Conservation (phyloP, 345 rosid species). For the Citrus sp. region DNA sequence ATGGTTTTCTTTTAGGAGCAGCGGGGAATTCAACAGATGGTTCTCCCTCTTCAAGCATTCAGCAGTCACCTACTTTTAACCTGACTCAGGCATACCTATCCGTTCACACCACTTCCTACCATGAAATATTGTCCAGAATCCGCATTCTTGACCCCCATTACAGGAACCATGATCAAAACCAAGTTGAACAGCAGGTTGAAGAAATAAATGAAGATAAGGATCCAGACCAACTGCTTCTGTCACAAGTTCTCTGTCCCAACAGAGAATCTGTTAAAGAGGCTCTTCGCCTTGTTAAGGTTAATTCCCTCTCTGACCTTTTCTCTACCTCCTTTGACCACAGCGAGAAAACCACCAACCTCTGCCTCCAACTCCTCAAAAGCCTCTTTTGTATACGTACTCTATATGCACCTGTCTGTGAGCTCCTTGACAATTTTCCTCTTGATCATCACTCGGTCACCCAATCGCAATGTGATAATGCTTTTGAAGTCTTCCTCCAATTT, state of each 20-base stretch:
- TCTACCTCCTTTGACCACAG: conserved; percentile 60
- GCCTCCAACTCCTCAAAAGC: conserved; percentile 48
- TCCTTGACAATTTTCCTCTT: conserved; percentile 47
- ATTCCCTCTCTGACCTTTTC: conserved; percentile 43
- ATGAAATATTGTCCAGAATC: conserved; percentile 49
- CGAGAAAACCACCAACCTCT: conserved; percentile 49
- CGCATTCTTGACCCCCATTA: conserved; percentile 16
- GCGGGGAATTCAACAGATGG: conserved; percentile 39
- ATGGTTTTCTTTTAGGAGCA: neutral
- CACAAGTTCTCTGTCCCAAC: conserved; percentile 52
- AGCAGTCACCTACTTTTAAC: conserved; percentile 42
- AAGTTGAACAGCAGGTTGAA: conserved; percentile 13
- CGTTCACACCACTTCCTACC: conserved; percentile 56
- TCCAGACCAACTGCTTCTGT: conserved; percentile 28
- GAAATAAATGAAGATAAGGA: conserved; percentile 18
- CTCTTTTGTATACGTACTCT: conserved; percentile 42
- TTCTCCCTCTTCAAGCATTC: conserved; percentile 37
- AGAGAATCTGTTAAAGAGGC: conserved; percentile 54
- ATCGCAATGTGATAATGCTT: conserved; percentile 48
- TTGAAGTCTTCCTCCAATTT: conserved; percentile 47
- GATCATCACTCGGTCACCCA: conserved; percentile 37
- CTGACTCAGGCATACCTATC: conserved; percentile 43
- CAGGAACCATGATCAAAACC: conserved; percentile 1
- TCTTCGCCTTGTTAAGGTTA: conserved; percentile 35
- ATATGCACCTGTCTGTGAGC: conserved; percentile 49